These are phyloP conservation scores for Chrysanthemum makinoi DNA, from an alignment of 129 eudicot genomes.

Conservation along the genomic window DNA sequence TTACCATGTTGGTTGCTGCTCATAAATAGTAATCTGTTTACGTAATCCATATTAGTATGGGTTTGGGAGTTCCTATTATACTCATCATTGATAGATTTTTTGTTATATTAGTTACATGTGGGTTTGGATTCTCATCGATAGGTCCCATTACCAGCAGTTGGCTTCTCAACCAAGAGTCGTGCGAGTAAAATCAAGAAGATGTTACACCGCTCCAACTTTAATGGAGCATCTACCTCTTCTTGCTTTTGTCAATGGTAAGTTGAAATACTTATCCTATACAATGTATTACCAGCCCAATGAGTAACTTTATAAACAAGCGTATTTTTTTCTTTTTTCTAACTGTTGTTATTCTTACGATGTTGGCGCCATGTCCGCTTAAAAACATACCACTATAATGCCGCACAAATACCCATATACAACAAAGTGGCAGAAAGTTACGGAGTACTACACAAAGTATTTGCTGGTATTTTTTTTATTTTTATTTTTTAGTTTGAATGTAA, in stretches of 20 bases:
- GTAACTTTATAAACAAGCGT: not conserved
- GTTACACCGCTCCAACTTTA: constrained; percentile 76
- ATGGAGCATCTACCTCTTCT: constrained; percentile 98
- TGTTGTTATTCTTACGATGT: not conserved
- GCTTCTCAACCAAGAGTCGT: constrained; percentile 68
- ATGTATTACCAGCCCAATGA: not conserved
- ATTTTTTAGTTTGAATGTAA: no score
- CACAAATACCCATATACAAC: no score
- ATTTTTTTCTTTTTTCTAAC: not conserved
- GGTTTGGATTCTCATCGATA: constrained; percentile 98
- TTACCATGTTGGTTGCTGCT: not conserved
- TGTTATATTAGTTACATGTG: constrained; percentile 44
- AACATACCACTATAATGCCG: no score
- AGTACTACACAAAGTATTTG: no score
- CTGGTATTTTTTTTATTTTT: no score
- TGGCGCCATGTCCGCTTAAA: no score
- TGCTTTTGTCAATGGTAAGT: constrained; percentile 81
- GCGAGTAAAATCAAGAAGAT: constrained; percentile 79
- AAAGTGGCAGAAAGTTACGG: no score
- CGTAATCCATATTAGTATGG: not conserved
- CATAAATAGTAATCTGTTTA: not conserved
- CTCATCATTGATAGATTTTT: constrained; percentile 9
- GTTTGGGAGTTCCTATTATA: constrained; percentile 14
- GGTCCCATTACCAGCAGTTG: constrained; percentile 94
- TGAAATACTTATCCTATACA: not conserved